Base-by-base conservation (phyloP, 768 basidiomycete genomes). In the Amanita pallidorosea region DNA sequence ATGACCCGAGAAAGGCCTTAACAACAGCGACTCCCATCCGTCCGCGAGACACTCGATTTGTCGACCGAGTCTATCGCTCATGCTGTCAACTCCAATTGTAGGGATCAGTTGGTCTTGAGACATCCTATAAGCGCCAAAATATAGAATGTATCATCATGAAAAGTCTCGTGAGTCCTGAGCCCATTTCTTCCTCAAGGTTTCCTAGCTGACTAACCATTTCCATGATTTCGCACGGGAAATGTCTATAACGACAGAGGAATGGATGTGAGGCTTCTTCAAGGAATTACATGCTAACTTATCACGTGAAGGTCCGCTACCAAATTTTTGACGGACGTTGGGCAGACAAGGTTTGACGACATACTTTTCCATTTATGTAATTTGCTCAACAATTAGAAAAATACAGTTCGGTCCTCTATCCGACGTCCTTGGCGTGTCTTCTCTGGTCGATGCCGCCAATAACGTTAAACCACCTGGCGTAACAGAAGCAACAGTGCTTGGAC, bases 341-440 rank as follows among this genome's bases (percentile, higher is more conserved):
- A 78, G 80, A 29, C 79, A 79, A 69, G 76, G 75, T n/a, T n/a
- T n/a, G n/a, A n/a, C n/a, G n/a, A n/a, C n/a, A n/a, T n/a, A n/a
- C n/a, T n/a, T n/a, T n/a, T 23, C 8, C 17, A 5, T 8, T 15
- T 7, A 27, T n/a, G 23, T 23, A 1, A 38, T 23, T 7, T 7
- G 20, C 46, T 41, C 22, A n/a, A 29, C 34, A 17, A 34, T 23
- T 31, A 9, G n/a, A 34, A 42, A 29, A 34, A 38, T 67, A 71
- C 89, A 93, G 61, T 86, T 86, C 63, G 89, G 93, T 58, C 77
- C 92, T 6, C 73, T 93, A n/a, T 89, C 87, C 1, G 90, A 92
- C 59, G 73, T 77, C 0, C 68, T 92, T 1, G 90, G 91, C 5
- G 77, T 87, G 2, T 90, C 88, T 0, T 72, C 83, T 1, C 73